These are phyloP conservation scores for Colletotrichum liaoningense DNA, from an alignment of 2,329 filamentous ascomycete genomes.

Conservation along the genomic window DNA sequence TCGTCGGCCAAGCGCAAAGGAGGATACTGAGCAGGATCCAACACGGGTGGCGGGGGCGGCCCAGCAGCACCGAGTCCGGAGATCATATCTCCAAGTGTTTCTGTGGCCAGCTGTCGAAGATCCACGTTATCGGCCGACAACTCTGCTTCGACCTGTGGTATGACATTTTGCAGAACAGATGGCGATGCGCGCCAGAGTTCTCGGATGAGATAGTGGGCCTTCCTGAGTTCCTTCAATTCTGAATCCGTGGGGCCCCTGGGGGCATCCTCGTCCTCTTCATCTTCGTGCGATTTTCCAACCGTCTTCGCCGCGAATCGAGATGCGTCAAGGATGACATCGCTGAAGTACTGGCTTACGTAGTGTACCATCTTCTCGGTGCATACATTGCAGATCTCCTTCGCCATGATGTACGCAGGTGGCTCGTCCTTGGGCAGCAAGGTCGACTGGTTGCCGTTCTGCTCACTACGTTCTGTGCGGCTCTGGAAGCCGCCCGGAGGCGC, in stretches of 20 bases:
- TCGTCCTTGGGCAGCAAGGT: slow-evolving; percentile 89
- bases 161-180: slow-evolving; percentile 88
- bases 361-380: slow-evolving; percentile 95
- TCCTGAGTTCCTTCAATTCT: slow-evolving; percentile 87
- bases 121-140: slow-evolving; percentile 90
- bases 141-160: slow-evolving; percentile 93
- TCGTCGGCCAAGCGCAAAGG: slow-evolving; percentile 75
- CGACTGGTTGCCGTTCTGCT: slow-evolving; percentile 80
- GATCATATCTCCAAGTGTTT: slow-evolving; percentile 95
- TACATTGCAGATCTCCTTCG: slow-evolving; percentile 90
- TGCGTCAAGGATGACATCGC: slow-evolving; percentile 93
- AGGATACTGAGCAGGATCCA: slow-evolving; percentile 90
- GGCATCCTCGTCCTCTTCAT: slow-evolving; percentile 73
- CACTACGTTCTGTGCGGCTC: slow-evolving; percentile 64
- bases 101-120: slow-evolving; percentile 87
- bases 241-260: slow-evolving; percentile 78
- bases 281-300: slow-evolving; percentile 68
- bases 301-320: slow-evolving; percentile 68
- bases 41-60: slow-evolving; percentile 75
- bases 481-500: slow-evolving; percentile 71
- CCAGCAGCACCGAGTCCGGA: slow-evolving; percentile 93
- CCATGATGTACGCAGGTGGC: slow-evolving; percentile 95
- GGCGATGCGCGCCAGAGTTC: slow-evolving; percentile 96
- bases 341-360: slow-evolving; percentile 96
- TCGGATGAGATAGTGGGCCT: slow-evolving; percentile 88